phyloP scores from a whole-genome alignment of 495 filamentous ascomycete genomes.

The Usnea hakonensis region DNA sequence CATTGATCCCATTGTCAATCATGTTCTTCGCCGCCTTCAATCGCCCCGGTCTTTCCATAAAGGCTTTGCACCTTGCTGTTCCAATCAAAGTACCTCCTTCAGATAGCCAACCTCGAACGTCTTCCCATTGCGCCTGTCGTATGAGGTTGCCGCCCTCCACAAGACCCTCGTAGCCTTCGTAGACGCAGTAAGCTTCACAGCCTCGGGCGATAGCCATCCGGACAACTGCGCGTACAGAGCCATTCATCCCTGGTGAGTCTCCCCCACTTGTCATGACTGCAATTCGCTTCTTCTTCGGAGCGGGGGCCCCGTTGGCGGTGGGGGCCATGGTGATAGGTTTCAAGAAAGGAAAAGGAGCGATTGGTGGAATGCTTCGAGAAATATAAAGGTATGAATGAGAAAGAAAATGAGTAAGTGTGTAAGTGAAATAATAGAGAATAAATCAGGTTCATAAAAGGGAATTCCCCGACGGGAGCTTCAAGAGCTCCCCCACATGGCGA shows the following conservation, averaged over 20 bases:
- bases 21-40: constrained; percentile 86
- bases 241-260: constrained; percentile 98
- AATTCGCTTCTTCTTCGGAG: constrained; percentile 55
- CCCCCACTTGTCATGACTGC: constrained; percentile 95
- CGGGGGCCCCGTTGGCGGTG: constrained; percentile 8
- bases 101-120: constrained; percentile 89
- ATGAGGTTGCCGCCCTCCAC: constrained; percentile 86
- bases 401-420: no score
- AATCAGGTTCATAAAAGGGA: no score
- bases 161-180: constrained; percentile 94
- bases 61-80: constrained; percentile 82
- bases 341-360: background rate
- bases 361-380: no score
- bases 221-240: constrained; percentile 85
- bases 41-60: constrained; percentile 79
- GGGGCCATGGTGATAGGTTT: constrained; percentile 12
- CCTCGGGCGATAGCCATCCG: constrained; percentile 80
- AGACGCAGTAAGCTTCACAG: constrained; percentile 83
- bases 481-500: no score
- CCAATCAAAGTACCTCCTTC: constrained; percentile 97
- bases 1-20: constrained; percentile 86
- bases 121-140: constrained; percentile 80
- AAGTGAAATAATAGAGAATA: no score
- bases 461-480: no score
- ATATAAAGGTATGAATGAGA: background rate